Percentiles rank a stretch among this genome's conserved stretches.
Evolutionary conservation across 495 filamentous ascomycete genomes (phyloP).

Genomic region (Hypoxylon subgilvum): DNA sequence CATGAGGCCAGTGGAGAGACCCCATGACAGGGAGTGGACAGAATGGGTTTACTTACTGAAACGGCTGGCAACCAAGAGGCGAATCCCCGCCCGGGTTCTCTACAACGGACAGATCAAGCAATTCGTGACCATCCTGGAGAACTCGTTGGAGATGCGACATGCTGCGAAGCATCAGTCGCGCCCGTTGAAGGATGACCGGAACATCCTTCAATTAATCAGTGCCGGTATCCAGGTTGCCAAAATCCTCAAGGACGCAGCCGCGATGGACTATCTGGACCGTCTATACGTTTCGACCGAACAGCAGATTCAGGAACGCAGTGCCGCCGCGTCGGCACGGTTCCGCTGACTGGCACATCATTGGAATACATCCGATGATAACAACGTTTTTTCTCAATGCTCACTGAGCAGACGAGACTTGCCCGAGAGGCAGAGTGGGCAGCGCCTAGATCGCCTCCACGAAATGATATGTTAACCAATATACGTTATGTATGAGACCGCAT

Average conservation of each 20-base stretch:
- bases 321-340: constrained; percentile 51
- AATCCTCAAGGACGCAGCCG: constrained; percentile 78
- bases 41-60: constrained; percentile 91
- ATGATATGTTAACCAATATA: constrained; percentile 37
- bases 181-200: constrained; percentile 86
- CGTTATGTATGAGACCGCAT: constrained; percentile 27
- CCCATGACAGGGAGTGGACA: constrained; percentile 86
- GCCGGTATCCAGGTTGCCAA: constrained; percentile 86
- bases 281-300: constrained; percentile 73
- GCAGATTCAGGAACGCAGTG: constrained; percentile 70
- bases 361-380: constrained; percentile 26
- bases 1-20: constrained; percentile 77
- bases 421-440: constrained; percentile 15
- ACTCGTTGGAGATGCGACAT: constrained; percentile 84
- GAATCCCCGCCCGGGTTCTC: constrained; percentile 79
- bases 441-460: constrained; percentile 20
- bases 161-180: constrained; percentile 81
- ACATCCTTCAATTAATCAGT: constrained; percentile 84
- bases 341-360: constrained; percentile 40
- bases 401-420: constrained; percentile 24
- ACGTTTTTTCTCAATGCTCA: constrained; percentile 32
- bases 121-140: constrained; percentile 80
- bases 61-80: constrained; percentile 80
- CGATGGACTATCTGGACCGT: constrained; percentile 79
- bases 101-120: constrained; percentile 92